Percentiles rank a stretch among this genome's conserved stretches.
Conservation (phyloP, 2,329 filamentous ascomycete genomes). For the Cadophora luteo-olivacea region DNA sequence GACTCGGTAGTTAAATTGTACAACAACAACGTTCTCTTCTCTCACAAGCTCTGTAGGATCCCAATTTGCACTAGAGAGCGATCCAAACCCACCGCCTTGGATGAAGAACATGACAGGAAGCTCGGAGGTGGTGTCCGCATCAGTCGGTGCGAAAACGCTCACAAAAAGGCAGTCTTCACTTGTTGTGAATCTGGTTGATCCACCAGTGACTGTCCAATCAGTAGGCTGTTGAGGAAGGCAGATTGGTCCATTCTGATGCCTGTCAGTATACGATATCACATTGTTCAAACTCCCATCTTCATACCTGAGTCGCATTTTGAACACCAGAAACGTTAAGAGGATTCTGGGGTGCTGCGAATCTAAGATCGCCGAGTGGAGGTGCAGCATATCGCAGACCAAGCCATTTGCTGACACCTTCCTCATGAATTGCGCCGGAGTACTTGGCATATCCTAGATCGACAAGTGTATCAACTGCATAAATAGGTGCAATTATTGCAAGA, state of each 20-base stretch:
- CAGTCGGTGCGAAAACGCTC: slow-evolving; percentile 65
- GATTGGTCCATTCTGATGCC: slow-evolving; percentile 35
- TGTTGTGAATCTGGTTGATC: slow-evolving; percentile 42
- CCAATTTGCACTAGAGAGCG: slow-evolving; percentile 55
- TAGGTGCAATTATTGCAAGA: neutral
- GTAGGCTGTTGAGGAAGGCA: slow-evolving; percentile 28
- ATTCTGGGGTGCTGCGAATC: slow-evolving; percentile 72
- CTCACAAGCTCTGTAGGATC: slow-evolving; percentile 66
- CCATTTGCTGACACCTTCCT: slow-evolving; percentile 71
- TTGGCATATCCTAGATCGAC: slow-evolving; percentile 70
- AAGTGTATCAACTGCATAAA: neutral
- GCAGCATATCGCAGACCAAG: slow-evolving; percentile 78
- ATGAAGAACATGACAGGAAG: slow-evolving; percentile 66
- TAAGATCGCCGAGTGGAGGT: slow-evolving; percentile 66
- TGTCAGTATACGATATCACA: slow-evolving; percentile 12
- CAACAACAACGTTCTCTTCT: slow-evolving; percentile 67
- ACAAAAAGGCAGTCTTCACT: slow-evolving; percentile 74
- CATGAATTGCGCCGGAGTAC: slow-evolving; percentile 63
- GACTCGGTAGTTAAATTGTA: slow-evolving; percentile 79
- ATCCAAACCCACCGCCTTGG: slow-evolving; percentile 67
- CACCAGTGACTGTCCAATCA: slow-evolving; percentile 29
- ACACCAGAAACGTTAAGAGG: slow-evolving; percentile 48
- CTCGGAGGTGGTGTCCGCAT: slow-evolving; percentile 48
- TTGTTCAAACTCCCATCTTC: slow-evolving; percentile 8
- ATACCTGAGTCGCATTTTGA: slow-evolving; percentile 39